Conservation (phyloP, 208 protist genomes). For the Leishmania martiniquensis region DNA sequence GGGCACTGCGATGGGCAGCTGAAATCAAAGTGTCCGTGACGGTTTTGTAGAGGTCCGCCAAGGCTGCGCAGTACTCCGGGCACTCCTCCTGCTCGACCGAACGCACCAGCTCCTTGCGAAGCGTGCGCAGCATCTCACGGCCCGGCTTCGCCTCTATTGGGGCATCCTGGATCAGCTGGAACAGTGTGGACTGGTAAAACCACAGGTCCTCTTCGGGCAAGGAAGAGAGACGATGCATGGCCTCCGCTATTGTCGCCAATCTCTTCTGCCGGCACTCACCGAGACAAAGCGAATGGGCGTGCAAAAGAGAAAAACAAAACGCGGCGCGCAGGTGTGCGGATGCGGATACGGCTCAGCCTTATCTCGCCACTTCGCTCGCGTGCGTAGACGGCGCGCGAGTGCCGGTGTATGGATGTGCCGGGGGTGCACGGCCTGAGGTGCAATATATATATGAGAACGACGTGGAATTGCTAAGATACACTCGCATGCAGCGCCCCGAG, state of each 20-base stretch:
- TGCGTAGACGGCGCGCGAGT: background rate
- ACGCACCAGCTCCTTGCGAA: conserved; percentile 80
- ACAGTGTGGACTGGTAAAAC: conserved; percentile 83
- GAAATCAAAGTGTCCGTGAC: conserved; percentile 86
- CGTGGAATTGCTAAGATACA: background rate
- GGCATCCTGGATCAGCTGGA: conserved; percentile 69
- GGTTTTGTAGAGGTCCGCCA: conserved; percentile 83
- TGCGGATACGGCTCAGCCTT: background rate
- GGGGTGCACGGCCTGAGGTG: background rate
- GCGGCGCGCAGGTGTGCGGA: background rate
- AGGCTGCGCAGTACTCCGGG: conserved; percentile 62
- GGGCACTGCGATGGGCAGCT: conserved; percentile 71
- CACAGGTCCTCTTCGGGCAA: conserved; percentile 52
- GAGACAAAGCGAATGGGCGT: background rate
- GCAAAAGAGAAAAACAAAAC: background rate
- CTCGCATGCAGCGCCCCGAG: background rate
- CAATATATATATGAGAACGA: background rate
- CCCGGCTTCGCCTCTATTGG: conserved; percentile 70
- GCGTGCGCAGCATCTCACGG: conserved; percentile 69
- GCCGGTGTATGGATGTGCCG: background rate
- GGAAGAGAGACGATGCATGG: conserved; percentile 32
- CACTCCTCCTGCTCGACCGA: conserved; percentile 61
- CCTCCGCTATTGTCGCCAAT: background rate
- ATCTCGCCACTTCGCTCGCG: background rate
- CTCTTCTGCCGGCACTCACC: background rate